Evolutionary conservation across 2,329 filamentous ascomycete genomes (phyloP).

Genomic region (Cladophialophora chaetospira): DNA sequence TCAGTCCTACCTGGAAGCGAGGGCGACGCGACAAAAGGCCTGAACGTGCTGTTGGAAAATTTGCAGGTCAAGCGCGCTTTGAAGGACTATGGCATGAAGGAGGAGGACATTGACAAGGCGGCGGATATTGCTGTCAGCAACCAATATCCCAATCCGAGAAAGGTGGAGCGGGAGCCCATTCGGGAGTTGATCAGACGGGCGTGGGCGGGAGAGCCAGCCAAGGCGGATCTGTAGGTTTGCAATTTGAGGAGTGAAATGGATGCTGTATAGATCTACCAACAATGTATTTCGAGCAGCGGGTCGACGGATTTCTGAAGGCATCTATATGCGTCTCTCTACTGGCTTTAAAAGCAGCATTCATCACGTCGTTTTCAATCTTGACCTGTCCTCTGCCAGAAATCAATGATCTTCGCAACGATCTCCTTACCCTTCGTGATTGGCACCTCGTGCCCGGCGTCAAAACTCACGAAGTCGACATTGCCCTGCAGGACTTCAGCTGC

Average conservation of each 20-base stretch:
- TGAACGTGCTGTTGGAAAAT: slow-evolving; percentile 59
- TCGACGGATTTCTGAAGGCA: no score
- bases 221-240: slow-evolving; percentile 23
- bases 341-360: no score
- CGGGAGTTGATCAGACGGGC: slow-evolving; percentile 60
- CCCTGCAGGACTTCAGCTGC: slow-evolving; percentile 58
- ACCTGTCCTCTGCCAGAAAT: slow-evolving; percentile 41
- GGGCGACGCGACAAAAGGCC: slow-evolving; percentile 59
- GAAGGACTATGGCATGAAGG: slow-evolving; percentile 61
- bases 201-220: slow-evolving; percentile 58
- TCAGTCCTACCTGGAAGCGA: slow-evolving; percentile 58
- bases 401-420: slow-evolving; percentile 57
- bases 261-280: no score
- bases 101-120: slow-evolving; percentile 62
- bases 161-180: slow-evolving; percentile 55
- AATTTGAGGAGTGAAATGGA: no score
- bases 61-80: slow-evolving; percentile 56
- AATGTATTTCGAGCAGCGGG: no score
- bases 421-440: slow-evolving; percentile 63
- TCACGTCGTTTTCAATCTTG: slow-evolving; percentile 11
- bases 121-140: slow-evolving; percentile 61
- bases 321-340: no score
- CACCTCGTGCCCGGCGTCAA: slow-evolving; percentile 70
- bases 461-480: slow-evolving; percentile 58
- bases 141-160: slow-evolving; percentile 62